Percentiles rank a stretch among this genome's conserved stretches.
Conservation (phyloP, 352 stramenopile genomes). For the Pythium grandisporangium region DNA sequence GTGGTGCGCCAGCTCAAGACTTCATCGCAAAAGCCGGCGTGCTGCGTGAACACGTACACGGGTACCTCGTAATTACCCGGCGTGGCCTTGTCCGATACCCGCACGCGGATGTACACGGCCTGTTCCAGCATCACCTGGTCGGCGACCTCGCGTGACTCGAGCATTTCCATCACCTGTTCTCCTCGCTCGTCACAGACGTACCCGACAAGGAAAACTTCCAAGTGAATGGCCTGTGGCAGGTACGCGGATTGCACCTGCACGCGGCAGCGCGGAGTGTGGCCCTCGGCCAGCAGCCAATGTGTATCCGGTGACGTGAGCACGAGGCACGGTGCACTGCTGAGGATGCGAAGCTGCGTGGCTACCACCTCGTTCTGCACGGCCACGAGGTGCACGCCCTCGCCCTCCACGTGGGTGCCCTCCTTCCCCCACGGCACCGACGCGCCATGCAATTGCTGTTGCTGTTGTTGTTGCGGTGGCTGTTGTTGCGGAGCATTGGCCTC, state of each 20-base stretch:
- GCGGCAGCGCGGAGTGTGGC: slow-evolving; percentile 45
- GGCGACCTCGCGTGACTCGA: slow-evolving; percentile 30
- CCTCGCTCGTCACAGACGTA: slow-evolving; percentile 51
- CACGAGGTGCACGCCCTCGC: slow-evolving; percentile 32
- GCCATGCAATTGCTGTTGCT: slow-evolving; percentile 3
- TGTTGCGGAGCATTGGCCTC: not conserved
- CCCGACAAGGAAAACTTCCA: slow-evolving; percentile 47
- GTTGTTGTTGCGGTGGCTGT: not conserved
- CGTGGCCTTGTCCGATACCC: slow-evolving; percentile 19
- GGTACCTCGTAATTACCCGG: slow-evolving; percentile 56
- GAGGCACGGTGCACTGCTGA: slow-evolving; percentile 44
- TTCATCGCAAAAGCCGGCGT: slow-evolving; percentile 54
- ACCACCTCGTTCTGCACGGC: slow-evolving; percentile 43
- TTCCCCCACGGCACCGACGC: no score
- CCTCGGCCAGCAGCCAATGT: slow-evolving; percentile 49
- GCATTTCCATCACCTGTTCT: slow-evolving; percentile 45
- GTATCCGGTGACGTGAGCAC: slow-evolving; percentile 34
- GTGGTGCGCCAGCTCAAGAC: slow-evolving; percentile 51
- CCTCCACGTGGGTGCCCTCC: slow-evolving; percentile 14
- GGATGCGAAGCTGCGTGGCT: slow-evolving; percentile 40
- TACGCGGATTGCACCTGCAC: slow-evolving; percentile 47
- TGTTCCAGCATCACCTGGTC: slow-evolving; percentile 22
- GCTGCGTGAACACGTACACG: slow-evolving; percentile 55
- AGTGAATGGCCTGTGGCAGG: slow-evolving; percentile 30
- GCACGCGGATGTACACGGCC: slow-evolving; percentile 46